A percentile compares a stretch with the other conserved stretches of the same genome.
phyloP scores from a whole-genome alignment of 176 grass and related monocot species.

The Hsuehochloa calcarea region DNA sequence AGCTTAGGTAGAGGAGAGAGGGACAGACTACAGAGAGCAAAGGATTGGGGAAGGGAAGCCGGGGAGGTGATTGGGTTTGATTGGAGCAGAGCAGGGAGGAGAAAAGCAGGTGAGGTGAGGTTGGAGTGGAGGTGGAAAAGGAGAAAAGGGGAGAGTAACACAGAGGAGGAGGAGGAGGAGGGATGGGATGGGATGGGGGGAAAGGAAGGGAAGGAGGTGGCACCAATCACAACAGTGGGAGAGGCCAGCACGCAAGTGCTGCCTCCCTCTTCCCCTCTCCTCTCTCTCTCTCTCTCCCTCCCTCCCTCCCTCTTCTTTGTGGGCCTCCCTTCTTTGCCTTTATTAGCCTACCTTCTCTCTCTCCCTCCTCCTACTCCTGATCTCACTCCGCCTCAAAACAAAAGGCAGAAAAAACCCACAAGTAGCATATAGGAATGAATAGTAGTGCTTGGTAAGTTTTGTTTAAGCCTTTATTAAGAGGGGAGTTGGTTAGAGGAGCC shows the following conservation, averaged over 20 bases:
- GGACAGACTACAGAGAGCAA: slow-evolving; percentile 3
- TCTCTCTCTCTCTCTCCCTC: background rate
- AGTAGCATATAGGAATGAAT: no score
- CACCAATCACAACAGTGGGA: slow-evolving; percentile 53
- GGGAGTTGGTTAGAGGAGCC: background rate
- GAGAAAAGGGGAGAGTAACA: background rate
- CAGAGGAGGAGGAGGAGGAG: background rate
- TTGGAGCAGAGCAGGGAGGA: slow-evolving; percentile 28
- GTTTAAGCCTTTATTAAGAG: background rate
- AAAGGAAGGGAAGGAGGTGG: background rate
- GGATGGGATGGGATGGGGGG: background rate
- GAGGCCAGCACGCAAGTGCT: slow-evolving; percentile 69
- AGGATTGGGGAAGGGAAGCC: background rate
- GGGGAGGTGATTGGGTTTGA: slow-evolving; percentile 28
- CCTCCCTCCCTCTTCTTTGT: background rate
- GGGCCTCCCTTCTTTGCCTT: background rate
- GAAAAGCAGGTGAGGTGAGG: slow-evolving; percentile 6
- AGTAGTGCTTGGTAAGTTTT: background rate
- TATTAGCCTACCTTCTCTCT: background rate
- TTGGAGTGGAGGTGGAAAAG: slow-evolving; percentile 32
- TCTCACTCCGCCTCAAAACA: background rate
- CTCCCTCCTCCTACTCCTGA: background rate
- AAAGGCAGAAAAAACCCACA: background rate
- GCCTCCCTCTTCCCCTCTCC: background rate
- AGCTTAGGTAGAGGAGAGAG: background rate